Conservation (phyloP, 177 flowering plant species). For the Tripterygium wilfordii region DNA sequence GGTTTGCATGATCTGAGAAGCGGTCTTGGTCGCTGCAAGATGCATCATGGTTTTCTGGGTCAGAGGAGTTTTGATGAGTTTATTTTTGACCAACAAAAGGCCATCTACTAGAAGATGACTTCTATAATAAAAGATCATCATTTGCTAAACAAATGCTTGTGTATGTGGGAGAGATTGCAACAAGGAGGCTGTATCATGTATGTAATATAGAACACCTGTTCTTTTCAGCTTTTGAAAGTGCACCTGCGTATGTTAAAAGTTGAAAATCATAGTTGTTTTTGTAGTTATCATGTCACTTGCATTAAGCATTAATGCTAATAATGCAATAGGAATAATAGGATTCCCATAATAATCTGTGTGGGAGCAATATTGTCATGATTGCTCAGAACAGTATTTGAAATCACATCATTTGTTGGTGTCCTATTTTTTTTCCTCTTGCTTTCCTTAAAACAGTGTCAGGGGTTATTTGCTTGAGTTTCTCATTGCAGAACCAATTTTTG, state of each 20-base stretch:
- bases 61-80: background rate
- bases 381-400: background rate
- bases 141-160: conserved; percentile 3
- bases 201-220: conserved; percentile 3
- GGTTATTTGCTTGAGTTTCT: no score
- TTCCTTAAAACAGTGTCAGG: background rate
- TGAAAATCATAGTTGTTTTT: no score
- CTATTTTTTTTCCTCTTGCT: background rate
- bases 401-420: background rate
- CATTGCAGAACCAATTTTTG: no score
- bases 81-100: background rate
- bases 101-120: background rate
- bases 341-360: background rate
- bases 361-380: background rate
- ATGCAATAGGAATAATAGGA: no score
- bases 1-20: background rate
- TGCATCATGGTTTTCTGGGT: background rate
- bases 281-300: no score
- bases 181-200: background rate
- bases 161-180: conserved; percentile 6
- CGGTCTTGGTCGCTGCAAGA: no score
- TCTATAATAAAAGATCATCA: conserved; percentile 7
- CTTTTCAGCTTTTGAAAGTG: background rate
- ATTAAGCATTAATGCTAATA: no score
- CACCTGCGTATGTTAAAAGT: no score